Base-by-base conservation (phyloP, 1,284 basidiomycete genomes). In the Calocybe gambosa region DNA sequence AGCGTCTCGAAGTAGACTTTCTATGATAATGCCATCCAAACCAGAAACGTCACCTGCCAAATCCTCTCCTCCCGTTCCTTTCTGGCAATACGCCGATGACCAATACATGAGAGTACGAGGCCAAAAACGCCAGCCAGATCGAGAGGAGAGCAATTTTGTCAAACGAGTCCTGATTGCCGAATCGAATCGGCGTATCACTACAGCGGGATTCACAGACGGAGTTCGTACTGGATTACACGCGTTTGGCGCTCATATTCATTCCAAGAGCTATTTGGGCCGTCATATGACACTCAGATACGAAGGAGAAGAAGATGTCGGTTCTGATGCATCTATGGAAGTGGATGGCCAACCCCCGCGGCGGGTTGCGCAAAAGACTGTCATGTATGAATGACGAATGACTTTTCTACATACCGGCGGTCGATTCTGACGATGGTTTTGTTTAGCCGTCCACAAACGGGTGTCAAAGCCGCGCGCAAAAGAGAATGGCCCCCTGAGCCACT, bases 41-140 rank as follows among this genome's bases (percentile, higher is more conserved):
- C 40, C 43, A 13, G 39, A 36, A 18, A 13, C 26, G 10, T 18
- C 37, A 10, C 38, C 49, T 10, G 29, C 33, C 10, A 61, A 62
- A 29, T 51, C 52, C 37, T 41, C 49, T 20, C 15, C 54, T 4
- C 37, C 54, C 8, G 36, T 47, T 18, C 59, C 59, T 34, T 35
- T 58, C n/a, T 63, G 61, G 61, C 56, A 59, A 41, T 39, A 55
- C 8, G 50, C 55, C 5, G 62, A 63, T 19, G 57, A 61, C 13
- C 49, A 55, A 12, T 53, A 53, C 40, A 51, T 52, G 12, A 48
- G 45, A 7, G 31, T 45, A 12, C 52, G 48, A 19, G 38, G 33
- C 1, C 51, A 43, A 16, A 56, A 55, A 26, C 54, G 55, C 6
- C 51, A 50, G 35, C 21, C 52, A 9, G 47, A 56, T 18, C 52